Evolutionary conservation across 2,329 filamentous ascomycete genomes (phyloP), one percentile per base, ranked within the genome.

Genomic region (Cordyceps pruinosa): DNA sequence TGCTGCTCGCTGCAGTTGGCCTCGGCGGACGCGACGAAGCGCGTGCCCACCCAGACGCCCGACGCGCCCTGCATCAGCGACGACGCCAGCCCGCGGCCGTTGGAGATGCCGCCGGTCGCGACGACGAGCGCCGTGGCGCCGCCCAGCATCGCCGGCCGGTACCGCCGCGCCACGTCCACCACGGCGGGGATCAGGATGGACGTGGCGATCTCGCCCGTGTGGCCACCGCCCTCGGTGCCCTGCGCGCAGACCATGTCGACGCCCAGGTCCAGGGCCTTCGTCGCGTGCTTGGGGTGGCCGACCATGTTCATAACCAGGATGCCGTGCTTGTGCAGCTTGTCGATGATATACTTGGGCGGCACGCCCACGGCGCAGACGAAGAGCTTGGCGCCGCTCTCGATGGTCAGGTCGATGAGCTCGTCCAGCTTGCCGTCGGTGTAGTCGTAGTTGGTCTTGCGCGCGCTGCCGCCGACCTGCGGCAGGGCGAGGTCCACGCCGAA

Each of bases 281-380:
- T 82, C 1, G 92, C 92, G 71, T 97, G 93, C 69, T 88, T 90
- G 2, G 93, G 92, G 65, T 92, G 89, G 0, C 93, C 93, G 21
- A 97, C 91, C 92, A 97, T 97, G 71, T 97, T 97, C 91, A 97
- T 97, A 34, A 97, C 80, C 58, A 95, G 69, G 42, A 97, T 88
- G 0, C 88, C 89, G 0, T 88, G 86, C 10, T 80, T 78, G 67
- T 97, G 93, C 47, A 97, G 77, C 47, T 84, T 76, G 63, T 89
- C 84, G 58, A 97, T 87, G 5, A 92, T 83, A 58, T 77, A 72
- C 46, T 77, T 75, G 0, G 92, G 90, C n/a, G 93, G 93, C 26
- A 97, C 87, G 9, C 93, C 93, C 0, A 97, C 91, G 1, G 93
- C 93, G 55, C 80, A 85, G 37, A 97, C 90, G 68, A 97, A 97